Evolutionary conservation across 495 filamentous ascomycete species (phyloP), one percentile per base, ranked within the genome.

Genomic region (Penicillium parvum): DNA sequence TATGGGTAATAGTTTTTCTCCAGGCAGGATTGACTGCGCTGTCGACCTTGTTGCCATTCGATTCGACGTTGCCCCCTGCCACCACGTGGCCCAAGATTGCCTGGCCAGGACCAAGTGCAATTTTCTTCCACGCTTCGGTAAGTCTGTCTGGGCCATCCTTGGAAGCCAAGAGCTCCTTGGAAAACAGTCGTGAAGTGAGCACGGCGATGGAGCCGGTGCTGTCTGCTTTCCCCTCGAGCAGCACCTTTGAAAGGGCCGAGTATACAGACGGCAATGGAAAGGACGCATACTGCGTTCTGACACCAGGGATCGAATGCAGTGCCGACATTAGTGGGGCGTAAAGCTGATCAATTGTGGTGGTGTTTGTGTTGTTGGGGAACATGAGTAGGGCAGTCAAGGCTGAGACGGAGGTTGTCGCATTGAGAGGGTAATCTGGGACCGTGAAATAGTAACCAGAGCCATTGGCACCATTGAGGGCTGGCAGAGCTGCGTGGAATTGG

Each of bases 381-480:
- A 59, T 22, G 1, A 61, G 32, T 3, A 45, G 17, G 1, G 49
- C 28, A 1, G 32, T 47, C 10, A 59, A 25, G 9, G 32, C 36
- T 3, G 59, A 64, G 17, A 48, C 46, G 12, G 23, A 47, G 4
- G 7, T 35, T 7, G 37, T 51, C 4, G 35, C 23, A 12, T 10
- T 30, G 11, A 51, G 5, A 3, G 59, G 54, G 7, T 50, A 21
- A 15, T 59, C 51, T 8, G 61, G 59, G 14, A 55, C 8, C n/a
- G 59, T 50, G 16, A 43, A 65, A 33, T 69, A 71, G 32, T 68
- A 72, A 3, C 65, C 65, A 1, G 57, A 52, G 16, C 67, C 66
- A 5, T 57, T 56, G 2, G 51, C 54, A 34, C 66, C 64, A 19
- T 60, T 60, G n/a, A 74, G 26, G 3, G 37, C 37, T 9, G 45